Evolutionary conservation across 495 filamentous ascomycete species (phyloP).

Genomic region (Podospora bellae-mahoneyi): DNA sequence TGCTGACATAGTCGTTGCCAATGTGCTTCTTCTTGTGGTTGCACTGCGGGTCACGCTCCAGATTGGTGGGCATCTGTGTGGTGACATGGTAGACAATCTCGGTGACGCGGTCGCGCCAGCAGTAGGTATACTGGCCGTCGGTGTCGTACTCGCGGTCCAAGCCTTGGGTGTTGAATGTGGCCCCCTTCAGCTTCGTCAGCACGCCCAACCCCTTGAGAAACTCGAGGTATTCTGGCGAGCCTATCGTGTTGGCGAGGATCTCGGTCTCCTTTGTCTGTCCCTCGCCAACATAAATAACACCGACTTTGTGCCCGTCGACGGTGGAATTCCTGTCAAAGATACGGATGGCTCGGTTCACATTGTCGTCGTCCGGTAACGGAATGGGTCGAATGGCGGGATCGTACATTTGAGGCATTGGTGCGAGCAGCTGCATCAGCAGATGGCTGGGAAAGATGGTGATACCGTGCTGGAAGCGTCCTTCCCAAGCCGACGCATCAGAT

Average conservation of each 20-base stretch:
- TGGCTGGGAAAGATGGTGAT: slow-evolving; percentile 72
- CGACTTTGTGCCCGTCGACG: slow-evolving; percentile 93
- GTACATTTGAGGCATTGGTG: slow-evolving; percentile 61
- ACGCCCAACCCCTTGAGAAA: slow-evolving; percentile 80
- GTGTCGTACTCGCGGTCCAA: slow-evolving; percentile 69
- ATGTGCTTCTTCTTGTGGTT: slow-evolving; percentile 90
- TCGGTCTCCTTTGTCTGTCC: slow-evolving; percentile 76
- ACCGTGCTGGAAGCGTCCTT: slow-evolving; percentile 41
- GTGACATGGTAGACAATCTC: slow-evolving; percentile 95
- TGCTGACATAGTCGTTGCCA: slow-evolving; percentile 97
- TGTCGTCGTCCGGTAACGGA: slow-evolving; percentile 77
- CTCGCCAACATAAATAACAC: slow-evolving; percentile 85
- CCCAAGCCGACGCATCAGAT: slow-evolving; percentile 37
- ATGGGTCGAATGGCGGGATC: slow-evolving; percentile 64
- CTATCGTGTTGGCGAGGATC: slow-evolving; percentile 79
- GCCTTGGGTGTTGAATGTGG: slow-evolving; percentile 89
- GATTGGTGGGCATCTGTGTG: slow-evolving; percentile 92
- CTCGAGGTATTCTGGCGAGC: slow-evolving; percentile 78
- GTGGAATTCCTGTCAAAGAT: slow-evolving; percentile 84
- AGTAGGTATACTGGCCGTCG: slow-evolving; percentile 83
- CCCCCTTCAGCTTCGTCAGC: slow-evolving; percentile 70
- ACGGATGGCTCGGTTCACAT: slow-evolving; percentile 68
- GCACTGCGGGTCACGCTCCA: slow-evolving; percentile 68
- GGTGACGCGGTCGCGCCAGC: slow-evolving; percentile 90
- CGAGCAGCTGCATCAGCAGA: slow-evolving; percentile 74